These are phyloP conservation scores for Cadophora luteo-olivacea DNA, from an alignment of 2,329 filamentous ascomycete genomes.

Conservation along the genomic window DNA sequence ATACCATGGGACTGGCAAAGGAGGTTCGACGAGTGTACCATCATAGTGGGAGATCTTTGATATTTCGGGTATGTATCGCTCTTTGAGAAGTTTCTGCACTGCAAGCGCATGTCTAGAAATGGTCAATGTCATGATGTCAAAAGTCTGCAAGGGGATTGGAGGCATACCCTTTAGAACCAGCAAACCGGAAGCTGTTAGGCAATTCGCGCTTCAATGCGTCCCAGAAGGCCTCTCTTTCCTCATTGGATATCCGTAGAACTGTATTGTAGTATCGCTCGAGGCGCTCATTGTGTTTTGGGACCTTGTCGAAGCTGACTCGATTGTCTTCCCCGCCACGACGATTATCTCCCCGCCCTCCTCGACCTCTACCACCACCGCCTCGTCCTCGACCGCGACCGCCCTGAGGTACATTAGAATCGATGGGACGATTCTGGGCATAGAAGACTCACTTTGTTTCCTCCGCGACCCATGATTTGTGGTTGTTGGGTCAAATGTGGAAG, in stretches of 20 bases:
- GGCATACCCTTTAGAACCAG: conserved; percentile 86
- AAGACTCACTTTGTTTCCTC: conserved; percentile 41
- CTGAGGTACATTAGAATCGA: conserved; percentile 24
- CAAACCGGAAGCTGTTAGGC: conserved; percentile 97
- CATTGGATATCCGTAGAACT: conserved; percentile 75
- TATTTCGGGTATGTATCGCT: conserved; percentile 90
- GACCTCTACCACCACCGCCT: conserved; percentile 35
- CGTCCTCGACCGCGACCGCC: conserved; percentile 35
- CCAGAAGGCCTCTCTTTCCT: conserved; percentile 86
- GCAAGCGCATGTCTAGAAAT: conserved; percentile 81
- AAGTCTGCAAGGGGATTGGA: conserved; percentile 27
- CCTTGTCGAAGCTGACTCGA: conserved; percentile 56
- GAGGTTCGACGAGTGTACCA: conserved; percentile 81
- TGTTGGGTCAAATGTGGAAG: conserved; percentile 15
- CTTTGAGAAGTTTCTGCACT: conserved; percentile 86
- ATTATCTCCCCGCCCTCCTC: conserved; percentile 36
- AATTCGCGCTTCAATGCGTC: conserved; percentile 80
- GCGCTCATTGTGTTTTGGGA: conserved; percentile 81
- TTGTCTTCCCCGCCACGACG: conserved; percentile 46
- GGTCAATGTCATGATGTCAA: conserved; percentile 21
- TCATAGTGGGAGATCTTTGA: conserved; percentile 83
- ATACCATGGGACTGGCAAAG: conserved; percentile 86
- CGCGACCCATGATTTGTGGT: conserved; percentile 40
- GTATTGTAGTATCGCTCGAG: conserved; percentile 88
- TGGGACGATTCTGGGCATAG: background rate